Percentiles rank a stretch among this genome's conserved stretches.
These are phyloP conservation scores for Colletotrichum gigasporum DNA, from an alignment of 2,329 filamentous ascomycete species.

Conservation along the genomic window DNA sequence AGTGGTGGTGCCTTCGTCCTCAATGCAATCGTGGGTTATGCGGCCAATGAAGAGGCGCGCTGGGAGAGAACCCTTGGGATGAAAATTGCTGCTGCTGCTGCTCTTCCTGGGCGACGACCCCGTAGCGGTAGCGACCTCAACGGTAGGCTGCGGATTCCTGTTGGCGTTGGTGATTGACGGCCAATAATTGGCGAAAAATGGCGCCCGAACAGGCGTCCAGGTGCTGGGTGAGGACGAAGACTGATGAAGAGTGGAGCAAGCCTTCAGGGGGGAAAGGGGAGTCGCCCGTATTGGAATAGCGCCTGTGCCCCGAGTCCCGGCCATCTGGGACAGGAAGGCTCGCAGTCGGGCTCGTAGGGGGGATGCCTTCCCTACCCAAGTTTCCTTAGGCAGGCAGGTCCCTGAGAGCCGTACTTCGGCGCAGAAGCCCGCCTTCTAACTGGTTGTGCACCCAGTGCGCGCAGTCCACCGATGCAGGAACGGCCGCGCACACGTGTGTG, in stretches of 20 bases:
- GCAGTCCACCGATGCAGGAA: constrained; percentile 3
- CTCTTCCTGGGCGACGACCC: neutral
- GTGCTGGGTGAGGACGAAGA: neutral
- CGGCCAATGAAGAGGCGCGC: constrained; percentile 5
- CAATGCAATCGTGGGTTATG: constrained; percentile 24
- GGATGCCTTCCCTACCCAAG: neutral
- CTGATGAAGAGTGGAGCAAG: constrained; percentile 3
- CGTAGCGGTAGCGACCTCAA: neutral
- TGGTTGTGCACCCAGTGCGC: neutral
- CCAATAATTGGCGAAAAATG: constrained; percentile 18
- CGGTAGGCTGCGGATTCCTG: neutral
- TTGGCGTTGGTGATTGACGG: constrained; percentile 11
- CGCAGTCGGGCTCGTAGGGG: neutral
- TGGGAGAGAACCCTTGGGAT: neutral
- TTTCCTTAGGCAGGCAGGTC: neutral
- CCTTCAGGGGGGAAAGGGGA: constrained; percentile 23
- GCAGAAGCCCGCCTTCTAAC: too few relatives aligned
- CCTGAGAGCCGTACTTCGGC: too few relatives aligned
- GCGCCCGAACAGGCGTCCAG: neutral
- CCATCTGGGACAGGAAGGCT: constrained; percentile 28
- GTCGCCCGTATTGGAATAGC: constrained; percentile 25
- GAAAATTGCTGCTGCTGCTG: neutral
- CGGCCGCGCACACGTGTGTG: neutral
- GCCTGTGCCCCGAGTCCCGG: constrained; percentile 18
- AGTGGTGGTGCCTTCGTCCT: too few relatives aligned